Percentiles rank a stretch among this genome's conserved stretches.
These are phyloP conservation scores for Lipomyces lipofer DNA, from an alignment of 805 yeast species.

Conservation along the genomic window DNA sequence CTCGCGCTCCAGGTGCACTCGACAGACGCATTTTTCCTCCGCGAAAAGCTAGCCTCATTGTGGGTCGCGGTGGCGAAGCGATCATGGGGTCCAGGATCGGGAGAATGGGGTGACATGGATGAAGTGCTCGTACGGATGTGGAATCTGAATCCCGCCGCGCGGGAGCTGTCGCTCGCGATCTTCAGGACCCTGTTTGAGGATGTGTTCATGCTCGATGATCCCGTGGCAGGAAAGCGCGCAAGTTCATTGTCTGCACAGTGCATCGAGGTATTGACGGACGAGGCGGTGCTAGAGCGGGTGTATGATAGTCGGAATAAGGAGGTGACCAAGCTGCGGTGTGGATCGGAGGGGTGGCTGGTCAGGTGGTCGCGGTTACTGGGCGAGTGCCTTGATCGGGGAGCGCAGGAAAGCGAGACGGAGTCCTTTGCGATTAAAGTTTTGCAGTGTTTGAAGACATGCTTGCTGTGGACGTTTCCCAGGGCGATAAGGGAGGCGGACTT, in stretches of 20 bases:
- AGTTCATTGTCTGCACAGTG: slow-evolving; percentile 77
- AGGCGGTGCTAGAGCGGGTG: slow-evolving; percentile 56
- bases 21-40: slow-evolving; percentile 84
- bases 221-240: slow-evolving; percentile 79
- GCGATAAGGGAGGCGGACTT: slow-evolving; percentile 68
- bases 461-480: slow-evolving; percentile 86
- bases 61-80: slow-evolving; percentile 93
- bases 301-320: slow-evolving; percentile 66
- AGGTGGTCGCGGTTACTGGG: slow-evolving; percentile 64
- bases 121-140: slow-evolving; percentile 70
- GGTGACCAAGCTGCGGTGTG: slow-evolving; percentile 62
- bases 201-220: slow-evolving; percentile 85
- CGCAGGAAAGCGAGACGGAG: slow-evolving; percentile 42
- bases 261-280: slow-evolving; percentile 78
- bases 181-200: slow-evolving; percentile 90
- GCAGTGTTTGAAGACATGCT: slow-evolving; percentile 82
- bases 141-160: slow-evolving; percentile 60
- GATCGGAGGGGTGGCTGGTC: slow-evolving; percentile 81
- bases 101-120: slow-evolving; percentile 89
- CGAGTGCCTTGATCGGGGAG: slow-evolving; percentile 46
- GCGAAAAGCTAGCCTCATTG: slow-evolving; percentile 82
- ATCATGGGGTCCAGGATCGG: slow-evolving; percentile 68
- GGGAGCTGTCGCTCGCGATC: slow-evolving; percentile 77
- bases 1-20: slow-evolving; percentile 59
- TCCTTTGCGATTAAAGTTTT: slow-evolving; percentile 64